A percentile compares a stretch with the other conserved stretches of the same genome.
Evolutionary conservation across 2,329 filamentous ascomycete genomes (phyloP).

Genomic region (Berkeleyomyces basicola): DNA sequence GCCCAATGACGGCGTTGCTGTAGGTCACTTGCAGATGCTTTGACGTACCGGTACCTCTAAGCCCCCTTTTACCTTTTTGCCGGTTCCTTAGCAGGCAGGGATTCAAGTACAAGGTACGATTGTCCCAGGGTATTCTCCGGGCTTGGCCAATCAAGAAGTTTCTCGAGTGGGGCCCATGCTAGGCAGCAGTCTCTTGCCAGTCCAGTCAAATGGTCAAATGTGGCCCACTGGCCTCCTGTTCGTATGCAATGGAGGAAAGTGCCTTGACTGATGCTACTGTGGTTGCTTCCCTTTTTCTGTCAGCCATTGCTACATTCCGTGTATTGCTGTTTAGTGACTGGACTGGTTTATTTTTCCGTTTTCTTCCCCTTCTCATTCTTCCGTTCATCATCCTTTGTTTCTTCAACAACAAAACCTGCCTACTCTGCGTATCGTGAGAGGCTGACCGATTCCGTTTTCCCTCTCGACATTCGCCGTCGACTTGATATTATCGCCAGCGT

Average conservation of each 20-base stretch:
- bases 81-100: not conserved
- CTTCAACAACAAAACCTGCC: not conserved
- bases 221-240: not conserved
- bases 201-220: constrained; percentile 3
- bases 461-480: too few species aligned
- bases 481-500: too few species aligned
- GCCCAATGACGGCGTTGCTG: not conserved
- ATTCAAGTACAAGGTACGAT: not conserved
- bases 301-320: not conserved
- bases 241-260: not conserved
- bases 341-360: constrained; percentile 2
- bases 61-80: not conserved
- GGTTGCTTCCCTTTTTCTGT: not conserved
- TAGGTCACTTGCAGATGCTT: not conserved
- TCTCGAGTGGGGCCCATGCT: not conserved
- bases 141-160: not conserved
- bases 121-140: not conserved
- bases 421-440: too few species aligned
- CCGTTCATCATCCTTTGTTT: not conserved
- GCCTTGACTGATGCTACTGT: not conserved
- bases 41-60: not conserved
- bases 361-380: not conserved
- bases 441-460: too few species aligned
- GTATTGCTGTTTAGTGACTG: not conserved
- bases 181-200: constrained; percentile 9